Conservation (phyloP, 768 basidiomycete species). For the Tubosaeta sp. region DNA sequence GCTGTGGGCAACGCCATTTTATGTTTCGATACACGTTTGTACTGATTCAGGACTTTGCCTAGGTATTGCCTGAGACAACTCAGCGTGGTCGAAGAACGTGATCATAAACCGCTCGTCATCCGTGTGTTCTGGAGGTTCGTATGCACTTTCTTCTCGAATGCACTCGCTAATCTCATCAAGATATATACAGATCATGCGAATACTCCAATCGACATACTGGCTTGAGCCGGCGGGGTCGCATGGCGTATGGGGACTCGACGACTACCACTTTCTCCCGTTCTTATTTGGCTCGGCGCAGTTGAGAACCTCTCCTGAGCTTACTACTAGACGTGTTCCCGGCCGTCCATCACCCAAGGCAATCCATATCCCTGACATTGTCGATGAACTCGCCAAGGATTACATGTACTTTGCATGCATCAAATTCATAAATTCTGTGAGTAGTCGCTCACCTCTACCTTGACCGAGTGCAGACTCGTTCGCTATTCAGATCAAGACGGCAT, state of each 20-base stretch:
- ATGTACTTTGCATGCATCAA: slow-evolving; percentile 96
- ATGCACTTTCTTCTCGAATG: background rate
- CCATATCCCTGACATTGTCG: slow-evolving; percentile 85
- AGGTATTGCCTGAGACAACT: slow-evolving; percentile 81
- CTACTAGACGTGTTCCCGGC: slow-evolving; percentile 36
- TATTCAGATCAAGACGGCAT: slow-evolving; percentile 86
- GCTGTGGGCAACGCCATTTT: slow-evolving; percentile 56
- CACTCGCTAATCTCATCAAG: slow-evolving; percentile 22
- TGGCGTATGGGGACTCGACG: slow-evolving; percentile 96
- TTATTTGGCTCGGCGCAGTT: slow-evolving; percentile 83
- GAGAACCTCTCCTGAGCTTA: slow-evolving; percentile 7
- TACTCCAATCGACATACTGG: slow-evolving; percentile 93
- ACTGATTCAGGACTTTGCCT: background rate
- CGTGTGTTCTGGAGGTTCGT: slow-evolving; percentile 84
- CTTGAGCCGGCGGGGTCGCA: slow-evolving; percentile 98
- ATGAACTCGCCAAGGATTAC: slow-evolving; percentile 88
- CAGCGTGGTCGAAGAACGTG: slow-evolving; percentile 55
- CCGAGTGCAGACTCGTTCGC: background rate
- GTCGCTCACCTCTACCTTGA: background rate
- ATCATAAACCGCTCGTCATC: slow-evolving; percentile 73
- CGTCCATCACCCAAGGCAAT: slow-evolving; percentile 90
- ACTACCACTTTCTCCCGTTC: slow-evolving; percentile 95
- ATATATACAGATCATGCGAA: slow-evolving; percentile 78
- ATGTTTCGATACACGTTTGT: background rate
- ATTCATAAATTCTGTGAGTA: slow-evolving; percentile 87